A percentile compares a stretch with the other conserved stretches of the same genome.
phyloP scores from a whole-genome alignment of 129 eudicot genomes.

The Solidago caesia region DNA sequence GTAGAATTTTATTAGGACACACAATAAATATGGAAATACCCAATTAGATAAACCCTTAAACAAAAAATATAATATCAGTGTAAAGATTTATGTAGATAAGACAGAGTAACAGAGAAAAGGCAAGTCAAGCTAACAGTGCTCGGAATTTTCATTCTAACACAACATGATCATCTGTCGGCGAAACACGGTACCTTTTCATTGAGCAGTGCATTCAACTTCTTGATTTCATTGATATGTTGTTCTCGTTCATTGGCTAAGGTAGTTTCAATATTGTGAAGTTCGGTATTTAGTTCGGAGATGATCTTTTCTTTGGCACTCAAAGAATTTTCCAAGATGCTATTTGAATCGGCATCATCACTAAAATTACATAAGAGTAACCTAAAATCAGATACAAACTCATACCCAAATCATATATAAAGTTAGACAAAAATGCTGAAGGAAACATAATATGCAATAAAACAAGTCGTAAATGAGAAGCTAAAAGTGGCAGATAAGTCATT shows the following conservation, averaged over 20 bases:
- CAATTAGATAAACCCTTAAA: not conserved
- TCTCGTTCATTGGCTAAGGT: slow-evolving; percentile 79
- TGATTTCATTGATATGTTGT: slow-evolving; percentile 75
- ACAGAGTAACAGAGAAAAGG: not conserved
- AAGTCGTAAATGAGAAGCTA: slow-evolving; percentile 5
- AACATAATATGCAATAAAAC: not conserved
- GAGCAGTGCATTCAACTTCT: slow-evolving; percentile 77
- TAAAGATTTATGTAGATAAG: not conserved
- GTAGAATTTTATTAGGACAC: not conserved
- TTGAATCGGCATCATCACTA: slow-evolving; percentile 80
- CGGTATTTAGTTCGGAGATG: slow-evolving; percentile 83
- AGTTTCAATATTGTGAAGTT: slow-evolving; percentile 82
- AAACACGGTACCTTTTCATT: slow-evolving; percentile 64
- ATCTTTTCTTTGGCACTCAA: slow-evolving; percentile 91
- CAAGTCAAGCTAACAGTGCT: not conserved
- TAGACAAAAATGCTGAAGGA: slow-evolving; percentile 9
- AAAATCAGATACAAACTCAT: slow-evolving; percentile 13
- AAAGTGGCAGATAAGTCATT: not conserved
- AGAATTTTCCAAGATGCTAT: slow-evolving; percentile 75
- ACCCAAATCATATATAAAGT: slow-evolving; percentile 15
- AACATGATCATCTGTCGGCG: too few relatives aligned
- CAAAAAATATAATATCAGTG: not conserved
- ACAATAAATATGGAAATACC: not conserved
- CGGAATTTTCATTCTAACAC: too few relatives aligned
- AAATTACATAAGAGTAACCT: slow-evolving; percentile 18